Base-by-base conservation (phyloP, 768 basidiomycete species). In the Zangia roseola region DNA sequence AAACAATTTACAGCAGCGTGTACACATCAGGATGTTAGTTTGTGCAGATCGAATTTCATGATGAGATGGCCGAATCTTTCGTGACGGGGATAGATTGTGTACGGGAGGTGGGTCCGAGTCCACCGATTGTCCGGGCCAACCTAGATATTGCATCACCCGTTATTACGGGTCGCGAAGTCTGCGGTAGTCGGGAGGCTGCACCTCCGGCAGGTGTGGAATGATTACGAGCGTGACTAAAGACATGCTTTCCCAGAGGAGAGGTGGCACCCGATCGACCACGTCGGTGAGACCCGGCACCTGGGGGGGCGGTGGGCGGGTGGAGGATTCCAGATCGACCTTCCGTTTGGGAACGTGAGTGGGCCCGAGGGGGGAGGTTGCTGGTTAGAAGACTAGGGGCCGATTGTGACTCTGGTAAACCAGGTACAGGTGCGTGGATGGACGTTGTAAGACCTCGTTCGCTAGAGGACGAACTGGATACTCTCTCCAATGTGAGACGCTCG, bases 81-180 rank as follows among this genome's bases (percentile, higher is more conserved):
- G 63, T 46, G 16, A 58, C 57, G 21, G 68, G 41, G 17, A 68
- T 60, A 10, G 57, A 10, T 36, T 61, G 60, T 25, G 64, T 40
- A 17, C 65, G 68, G 10, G 66, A 6, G 30, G 55, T 34, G 37
- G 60, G 48, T 45, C 61, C 63, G 19, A 60, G 45, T 53, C 65
- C 61, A 20, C 80, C 84, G 34, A 89, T 81, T 10, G 83, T 81
- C 55, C 79, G 75, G 23, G 81, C 82, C 26, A 91, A 64, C 49
- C 74, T 74, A 12, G 86, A 82, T 43, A 88, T 77, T 3, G 86
- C 88, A 42, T 84, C 86, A 12, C 75, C 82, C 6, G 84, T 85
- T 56, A 91, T 78, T 37, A 90, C 75, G n/a, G 88, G 88, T 10
- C 88, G 77, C 12, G 55, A 73, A 28, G 71, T 52, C 53, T 81